A percentile compares a stretch with the other conserved stretches of the same genome.
phyloP scores from a whole-genome alignment of 768 basidiomycete species.

The Sporobolomyces roseus region DNA sequence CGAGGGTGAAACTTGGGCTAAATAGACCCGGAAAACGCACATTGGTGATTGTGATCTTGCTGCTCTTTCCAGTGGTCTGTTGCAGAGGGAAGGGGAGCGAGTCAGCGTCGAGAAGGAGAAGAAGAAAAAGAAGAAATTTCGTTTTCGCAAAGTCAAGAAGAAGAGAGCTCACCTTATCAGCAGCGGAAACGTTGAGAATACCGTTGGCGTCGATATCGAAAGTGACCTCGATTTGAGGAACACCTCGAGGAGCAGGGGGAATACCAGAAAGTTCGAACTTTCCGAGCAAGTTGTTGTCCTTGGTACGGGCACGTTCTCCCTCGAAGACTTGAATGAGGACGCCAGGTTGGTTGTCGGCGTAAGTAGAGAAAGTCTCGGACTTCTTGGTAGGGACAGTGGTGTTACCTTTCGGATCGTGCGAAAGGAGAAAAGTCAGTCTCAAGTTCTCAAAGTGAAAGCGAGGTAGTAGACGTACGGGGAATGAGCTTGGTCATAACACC shows the following conservation, averaged over 20 bases:
- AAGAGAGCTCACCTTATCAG: slow-evolving; percentile 61
- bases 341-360: slow-evolving; percentile 97
- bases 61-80: slow-evolving; percentile 53
- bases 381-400: slow-evolving; percentile 98
- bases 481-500: slow-evolving; percentile 99
- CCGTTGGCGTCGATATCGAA: slow-evolving; percentile 98
- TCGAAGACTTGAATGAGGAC: slow-evolving; percentile 96
- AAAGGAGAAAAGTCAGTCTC: slow-evolving; percentile 47
- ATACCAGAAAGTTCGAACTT: slow-evolving; percentile 98
- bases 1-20: too few species aligned
- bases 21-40: too few species aligned
- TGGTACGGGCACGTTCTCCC: slow-evolving; percentile 93
- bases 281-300: slow-evolving; percentile 97
- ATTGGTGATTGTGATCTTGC: slow-evolving; percentile 54
- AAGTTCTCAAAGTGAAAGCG: slow-evolving; percentile 43
- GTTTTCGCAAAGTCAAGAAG: background rate
- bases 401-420: slow-evolving; percentile 69
- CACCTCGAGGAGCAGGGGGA: slow-evolving; percentile 93
- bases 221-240: slow-evolving; percentile 95
- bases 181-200: slow-evolving; percentile 78
- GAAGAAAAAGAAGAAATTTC: background rate
- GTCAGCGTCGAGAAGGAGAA: background rate
- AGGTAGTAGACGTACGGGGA: slow-evolving; percentile 45
- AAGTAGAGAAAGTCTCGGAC: slow-evolving; percentile 86
- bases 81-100: slow-evolving; percentile 55